Evolutionary conservation across 495 filamentous ascomycete genomes (phyloP).

Genomic region (Geoglossum glabrum): DNA sequence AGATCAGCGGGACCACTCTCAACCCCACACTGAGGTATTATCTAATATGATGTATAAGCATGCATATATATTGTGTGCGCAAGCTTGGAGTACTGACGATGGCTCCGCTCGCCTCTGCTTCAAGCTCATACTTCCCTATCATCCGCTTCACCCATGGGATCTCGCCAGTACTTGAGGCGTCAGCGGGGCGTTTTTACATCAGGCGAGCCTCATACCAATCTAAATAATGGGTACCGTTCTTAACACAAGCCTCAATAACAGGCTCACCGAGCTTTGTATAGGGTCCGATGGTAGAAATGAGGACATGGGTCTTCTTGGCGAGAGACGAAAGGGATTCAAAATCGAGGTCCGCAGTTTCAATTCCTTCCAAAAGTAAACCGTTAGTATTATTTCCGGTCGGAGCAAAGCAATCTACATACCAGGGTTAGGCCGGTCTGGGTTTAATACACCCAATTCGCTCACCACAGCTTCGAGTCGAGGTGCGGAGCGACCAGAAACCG

Average conservation of each 20-base stretch:
- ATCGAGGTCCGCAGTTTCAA: conserved; percentile 45
- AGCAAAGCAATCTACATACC: conserved; percentile 21
- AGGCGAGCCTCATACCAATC: conserved; percentile 28
- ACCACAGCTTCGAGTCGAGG: conserved; percentile 49
- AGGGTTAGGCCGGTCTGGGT: conserved; percentile 49
- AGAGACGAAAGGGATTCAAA: conserved; percentile 41
- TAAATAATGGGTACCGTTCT: conserved; percentile 76
- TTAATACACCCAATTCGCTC: conserved; percentile 41
- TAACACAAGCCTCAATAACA: conserved; percentile 75
- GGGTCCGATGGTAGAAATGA: conserved; percentile 76
- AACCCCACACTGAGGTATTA: conserved; percentile 70
- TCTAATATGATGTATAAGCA: conserved; percentile 18
- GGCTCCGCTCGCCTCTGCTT: conserved; percentile 52
- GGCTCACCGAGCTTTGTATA: conserved; percentile 59
- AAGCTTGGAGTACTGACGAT: conserved; percentile 28
- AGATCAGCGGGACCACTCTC: conserved; percentile 78
- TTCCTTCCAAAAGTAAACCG: conserved; percentile 20
- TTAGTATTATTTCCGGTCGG: conserved; percentile 10
- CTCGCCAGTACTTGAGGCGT: conserved; percentile 46
- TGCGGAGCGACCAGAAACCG: conserved; percentile 62
- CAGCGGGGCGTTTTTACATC: background rate
- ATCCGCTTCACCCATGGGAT: conserved; percentile 60
- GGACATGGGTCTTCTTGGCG: conserved; percentile 49
- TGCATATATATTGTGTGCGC: background rate
- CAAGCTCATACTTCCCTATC: conserved; percentile 59